phyloP scores from a whole-genome alignment of 768 basidiomycete genomes.

The Ramaria rubella region DNA sequence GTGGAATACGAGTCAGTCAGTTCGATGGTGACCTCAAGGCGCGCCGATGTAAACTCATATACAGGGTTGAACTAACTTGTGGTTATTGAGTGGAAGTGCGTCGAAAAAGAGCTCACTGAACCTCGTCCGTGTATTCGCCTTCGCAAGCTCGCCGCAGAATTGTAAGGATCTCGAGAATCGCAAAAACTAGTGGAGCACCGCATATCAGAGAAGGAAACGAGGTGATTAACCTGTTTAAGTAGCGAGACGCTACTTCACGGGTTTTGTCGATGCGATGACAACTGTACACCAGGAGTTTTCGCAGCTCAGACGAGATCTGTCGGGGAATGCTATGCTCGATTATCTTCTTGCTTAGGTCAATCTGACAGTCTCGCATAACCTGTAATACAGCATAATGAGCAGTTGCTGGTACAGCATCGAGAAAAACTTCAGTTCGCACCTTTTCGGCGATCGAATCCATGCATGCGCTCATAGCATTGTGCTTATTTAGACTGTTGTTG shows the following conservation, averaged over 20 bases:
- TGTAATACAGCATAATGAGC: constrained; percentile 25
- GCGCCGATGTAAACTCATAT: constrained; percentile 76
- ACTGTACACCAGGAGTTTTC: constrained; percentile 65
- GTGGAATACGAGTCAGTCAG: constrained; percentile 81
- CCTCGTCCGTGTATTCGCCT: constrained; percentile 89
- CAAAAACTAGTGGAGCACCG: constrained; percentile 77
- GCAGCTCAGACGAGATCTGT: constrained; percentile 65
- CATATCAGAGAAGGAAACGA: constrained; percentile 96
- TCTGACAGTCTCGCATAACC: constrained; percentile 74
- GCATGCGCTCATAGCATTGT: constrained; percentile 57
- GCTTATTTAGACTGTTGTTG: constrained; percentile 77
- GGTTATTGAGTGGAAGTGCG: neutral
- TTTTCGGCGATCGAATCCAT: constrained; percentile 87
- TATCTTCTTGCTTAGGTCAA: constrained; percentile 65
- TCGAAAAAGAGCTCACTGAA: constrained; percentile 25
- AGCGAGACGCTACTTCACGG: constrained; percentile 75
- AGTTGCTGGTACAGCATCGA: no score
- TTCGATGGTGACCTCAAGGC: constrained; percentile 65
- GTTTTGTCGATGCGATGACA: constrained; percentile 80
- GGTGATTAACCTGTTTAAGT: constrained; percentile 76
- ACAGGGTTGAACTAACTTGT: constrained; percentile 72
- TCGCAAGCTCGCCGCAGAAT: constrained; percentile 82
- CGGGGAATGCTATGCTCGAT: constrained; percentile 72
- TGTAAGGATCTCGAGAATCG: constrained; percentile 87
- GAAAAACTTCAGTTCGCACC: constrained; percentile 34